Percentiles rank a stretch among this genome's conserved stretches.
Conservation (phyloP, 2,329 filamentous ascomycete genomes). For the Colletotrichum coccodes region DNA sequence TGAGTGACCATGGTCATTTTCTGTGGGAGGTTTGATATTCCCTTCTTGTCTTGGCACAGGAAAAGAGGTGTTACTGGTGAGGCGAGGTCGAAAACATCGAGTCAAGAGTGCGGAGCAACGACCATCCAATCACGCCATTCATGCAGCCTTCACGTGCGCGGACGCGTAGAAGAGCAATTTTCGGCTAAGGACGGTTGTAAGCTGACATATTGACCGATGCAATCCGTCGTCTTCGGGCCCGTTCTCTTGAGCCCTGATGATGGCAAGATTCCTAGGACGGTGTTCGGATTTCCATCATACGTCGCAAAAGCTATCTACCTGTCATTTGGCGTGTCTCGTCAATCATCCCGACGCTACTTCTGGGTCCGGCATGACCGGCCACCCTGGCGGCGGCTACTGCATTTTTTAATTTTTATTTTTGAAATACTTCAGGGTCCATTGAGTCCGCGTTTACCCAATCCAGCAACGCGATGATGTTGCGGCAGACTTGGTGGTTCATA, state of each 20-base stretch:
- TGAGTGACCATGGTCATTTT: conserved; percentile 32
- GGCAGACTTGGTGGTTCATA: conserved; percentile 42
- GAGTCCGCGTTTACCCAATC: conserved; percentile 31
- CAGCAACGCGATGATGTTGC: conserved; percentile 38
- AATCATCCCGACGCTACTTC: not conserved
- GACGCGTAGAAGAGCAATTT: not conserved
- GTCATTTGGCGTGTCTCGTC: too few relatives aligned
- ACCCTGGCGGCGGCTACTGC: conserved; percentile 7
- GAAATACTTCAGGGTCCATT: conserved; percentile 8
- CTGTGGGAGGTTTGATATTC: too few relatives aligned
- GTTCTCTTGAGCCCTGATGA: too few relatives aligned
- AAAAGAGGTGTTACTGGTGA: too few relatives aligned
- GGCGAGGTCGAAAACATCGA: not conserved
- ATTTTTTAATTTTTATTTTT: conserved; percentile 2
- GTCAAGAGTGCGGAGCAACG: conserved; percentile 8
- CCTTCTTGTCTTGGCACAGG: too few relatives aligned
- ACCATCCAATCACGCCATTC: conserved; percentile 12
- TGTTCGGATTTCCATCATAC: too few relatives aligned
- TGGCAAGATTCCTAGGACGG: too few relatives aligned
- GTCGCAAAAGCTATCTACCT: too few relatives aligned
- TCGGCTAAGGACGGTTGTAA: not conserved
- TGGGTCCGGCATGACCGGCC: conserved; percentile 11
- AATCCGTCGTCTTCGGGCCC: too few relatives aligned
- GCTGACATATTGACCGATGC: too few relatives aligned
- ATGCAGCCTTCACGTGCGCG: conserved; percentile 2